Evolutionary conservation across 2,329 filamentous ascomycete species (phyloP), one percentile per base, ranked within the genome.

Genomic region (Aspergillus sojae): DNA sequence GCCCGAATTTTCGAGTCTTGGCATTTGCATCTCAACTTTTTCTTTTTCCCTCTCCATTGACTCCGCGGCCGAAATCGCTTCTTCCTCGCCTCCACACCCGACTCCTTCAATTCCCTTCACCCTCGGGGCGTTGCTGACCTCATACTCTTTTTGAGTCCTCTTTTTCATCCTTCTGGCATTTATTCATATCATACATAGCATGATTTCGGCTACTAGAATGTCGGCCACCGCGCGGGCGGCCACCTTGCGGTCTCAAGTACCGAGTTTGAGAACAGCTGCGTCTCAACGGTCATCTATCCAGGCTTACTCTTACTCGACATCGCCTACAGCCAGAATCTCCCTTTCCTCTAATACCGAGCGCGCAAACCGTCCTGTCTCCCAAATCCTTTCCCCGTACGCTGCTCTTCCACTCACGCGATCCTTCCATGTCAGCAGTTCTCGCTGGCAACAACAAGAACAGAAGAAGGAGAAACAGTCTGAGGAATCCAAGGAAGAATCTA

Each of bases 401-500:
- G 70, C 71, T 59, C 74, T 79, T 46, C 73, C 77, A 57, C 68
- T 78, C 63, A 75, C 72, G 53, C 71, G 77, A 71, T 74, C 72
- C 34, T 79, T 80, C 70, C 77, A 79, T 68, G 72, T 70, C 60
- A 69, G 73, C 61, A 68, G 70, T 30, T 60, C 69, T 62, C 72
- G 71, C 61, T 74, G 70, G 70, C 62, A 74, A 34, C 66, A 72
- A 43, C 61, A 74, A 61, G 72, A 80, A 56, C 69, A 79, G 56
- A 79, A 83, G 64, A 71, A 80, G 45, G 75, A 80, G 65, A 71
- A 83, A 46, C 71, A 81, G 50, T 74, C 80, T 58, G 74, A 80
- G 21, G 68, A 76, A 41, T 7, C 39, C 9, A 41, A 41, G 11
- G 21, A 48, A 10, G 26, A 55, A 28, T 16, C 21, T 9, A 68